phyloP scores from a whole-genome alignment of 352 stramenopile species.

The Phytophthora multivora region DNA sequence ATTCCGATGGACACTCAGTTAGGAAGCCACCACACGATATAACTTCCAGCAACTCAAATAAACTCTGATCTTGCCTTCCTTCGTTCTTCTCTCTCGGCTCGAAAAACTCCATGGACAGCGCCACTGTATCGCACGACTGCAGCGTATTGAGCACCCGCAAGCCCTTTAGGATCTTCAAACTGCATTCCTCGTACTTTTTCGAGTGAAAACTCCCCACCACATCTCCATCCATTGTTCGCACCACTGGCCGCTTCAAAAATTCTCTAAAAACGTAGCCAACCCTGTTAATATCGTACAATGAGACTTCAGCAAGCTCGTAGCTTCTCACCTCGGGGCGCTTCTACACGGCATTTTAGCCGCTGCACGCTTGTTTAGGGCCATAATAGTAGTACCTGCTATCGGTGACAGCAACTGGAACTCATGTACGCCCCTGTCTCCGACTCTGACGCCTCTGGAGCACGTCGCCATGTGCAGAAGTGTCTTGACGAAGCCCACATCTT shows the following conservation, averaged over 20 bases:
- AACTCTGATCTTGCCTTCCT: constrained; percentile 7
- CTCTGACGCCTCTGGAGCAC: constrained; percentile 15
- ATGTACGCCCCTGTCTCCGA: constrained; percentile 21
- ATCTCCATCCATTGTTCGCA: constrained; percentile 59
- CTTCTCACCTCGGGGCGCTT: constrained; percentile 24
- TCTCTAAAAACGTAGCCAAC: constrained; percentile 38
- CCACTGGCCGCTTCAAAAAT: constrained; percentile 56
- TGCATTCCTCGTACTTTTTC: constrained; percentile 49
- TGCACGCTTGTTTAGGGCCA: constrained; percentile 13
- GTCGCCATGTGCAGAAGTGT: constrained; percentile 74
- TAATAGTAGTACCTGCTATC: not conserved
- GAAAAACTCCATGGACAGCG: constrained; percentile 52
- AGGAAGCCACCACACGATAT: constrained; percentile 70
- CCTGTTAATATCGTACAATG: constrained; percentile 1
- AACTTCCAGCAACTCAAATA: constrained; percentile 52
- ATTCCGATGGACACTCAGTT: constrained; percentile 36
- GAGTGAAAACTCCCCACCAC: constrained; percentile 55
- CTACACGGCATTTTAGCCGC: constrained; percentile 6
- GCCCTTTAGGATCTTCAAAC: constrained; percentile 33
- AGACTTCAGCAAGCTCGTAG: not conserved
- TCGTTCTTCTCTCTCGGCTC: not conserved
- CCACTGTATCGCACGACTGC: constrained; percentile 75
- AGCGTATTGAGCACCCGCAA: constrained; percentile 66
- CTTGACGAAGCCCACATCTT: constrained; percentile 78
- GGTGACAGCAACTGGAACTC: constrained; percentile 65